These are phyloP conservation scores for Chytriomyces confervae DNA, from an alignment of 192 early-diverging fungal genomes.

Conservation along the genomic window DNA sequence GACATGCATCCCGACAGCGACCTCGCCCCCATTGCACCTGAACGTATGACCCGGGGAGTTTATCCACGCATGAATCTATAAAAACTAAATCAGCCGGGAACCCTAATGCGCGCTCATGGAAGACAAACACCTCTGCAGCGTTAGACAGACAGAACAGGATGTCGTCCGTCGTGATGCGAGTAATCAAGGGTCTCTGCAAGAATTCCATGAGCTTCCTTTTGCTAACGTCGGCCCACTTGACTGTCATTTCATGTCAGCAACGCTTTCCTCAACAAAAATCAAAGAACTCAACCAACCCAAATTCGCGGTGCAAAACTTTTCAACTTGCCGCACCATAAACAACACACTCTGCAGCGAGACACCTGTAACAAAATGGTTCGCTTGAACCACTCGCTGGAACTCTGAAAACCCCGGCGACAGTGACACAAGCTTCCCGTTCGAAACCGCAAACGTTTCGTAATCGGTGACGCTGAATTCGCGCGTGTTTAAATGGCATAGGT, in stretches of 20 bases:
- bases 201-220: not conserved
- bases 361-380: not conserved
- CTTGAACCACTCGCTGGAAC: not conserved
- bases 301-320: conserved; percentile 18
- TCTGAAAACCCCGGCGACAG: not conserved
- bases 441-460: conserved; percentile 12
- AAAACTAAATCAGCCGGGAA: not conserved
- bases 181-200: conserved; percentile 23
- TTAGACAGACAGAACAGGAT: conserved; percentile 21
- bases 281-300: not conserved
- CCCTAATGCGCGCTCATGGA: not conserved
- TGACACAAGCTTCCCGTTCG: not conserved
- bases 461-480: not conserved
- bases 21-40: conserved; percentile 22
- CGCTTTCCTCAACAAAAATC: not conserved
- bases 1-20: not conserved
- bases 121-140: conserved; percentile 8
- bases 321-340: conserved; percentile 11
- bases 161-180: conserved; percentile 1
- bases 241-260: not conserved
- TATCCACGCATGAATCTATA: conserved; percentile 7
- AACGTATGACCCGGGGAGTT: not conserved
- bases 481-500: conserved; percentile 6
- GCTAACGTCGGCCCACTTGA: conserved; percentile 29
- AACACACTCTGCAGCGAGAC: conserved; percentile 1